Evolutionary conservation across 495 filamentous ascomycete genomes (phyloP).

Genomic region (Jackrogersella minutella): DNA sequence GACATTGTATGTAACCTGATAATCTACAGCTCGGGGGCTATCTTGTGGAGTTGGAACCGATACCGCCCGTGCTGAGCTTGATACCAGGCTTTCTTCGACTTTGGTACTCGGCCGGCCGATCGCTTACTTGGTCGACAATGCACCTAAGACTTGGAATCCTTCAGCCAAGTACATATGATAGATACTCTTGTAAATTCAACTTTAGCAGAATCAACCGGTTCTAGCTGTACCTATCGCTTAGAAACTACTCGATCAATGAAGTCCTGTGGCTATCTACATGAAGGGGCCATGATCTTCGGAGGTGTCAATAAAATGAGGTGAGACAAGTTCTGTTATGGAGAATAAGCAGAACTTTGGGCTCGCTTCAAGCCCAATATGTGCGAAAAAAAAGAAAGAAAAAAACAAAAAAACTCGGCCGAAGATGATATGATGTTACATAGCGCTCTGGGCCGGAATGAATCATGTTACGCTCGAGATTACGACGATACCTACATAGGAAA

Average conservation of each 20-base stretch:
- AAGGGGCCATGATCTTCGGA: background rate
- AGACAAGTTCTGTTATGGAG: background rate
- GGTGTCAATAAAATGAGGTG: background rate
- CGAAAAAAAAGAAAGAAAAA: background rate
- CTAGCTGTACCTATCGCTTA: background rate
- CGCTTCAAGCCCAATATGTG: background rate
- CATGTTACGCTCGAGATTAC: background rate
- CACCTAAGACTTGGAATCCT: background rate
- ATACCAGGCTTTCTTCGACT: background rate
- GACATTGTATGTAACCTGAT: conserved; percentile 4
- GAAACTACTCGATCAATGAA: background rate
- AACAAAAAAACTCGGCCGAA: background rate
- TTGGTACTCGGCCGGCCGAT: conserved; percentile 6
- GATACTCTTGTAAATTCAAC: conserved; percentile 18
- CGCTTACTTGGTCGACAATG: background rate
- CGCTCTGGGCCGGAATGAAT: background rate
- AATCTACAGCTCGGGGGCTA: background rate
- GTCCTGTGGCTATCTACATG: background rate
- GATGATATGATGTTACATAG: conserved; percentile 11
- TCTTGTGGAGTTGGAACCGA: background rate
- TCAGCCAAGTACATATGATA: conserved; percentile 15
- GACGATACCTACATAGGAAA: background rate
- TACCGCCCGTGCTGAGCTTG: background rate
- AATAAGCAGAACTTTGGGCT: background rate
- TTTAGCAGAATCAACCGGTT: conserved; percentile 6